Evolutionary conservation across 495 filamentous ascomycete genomes (phyloP), one percentile per base, ranked within the genome.

Genomic region (Aspergillus leporis): DNA sequence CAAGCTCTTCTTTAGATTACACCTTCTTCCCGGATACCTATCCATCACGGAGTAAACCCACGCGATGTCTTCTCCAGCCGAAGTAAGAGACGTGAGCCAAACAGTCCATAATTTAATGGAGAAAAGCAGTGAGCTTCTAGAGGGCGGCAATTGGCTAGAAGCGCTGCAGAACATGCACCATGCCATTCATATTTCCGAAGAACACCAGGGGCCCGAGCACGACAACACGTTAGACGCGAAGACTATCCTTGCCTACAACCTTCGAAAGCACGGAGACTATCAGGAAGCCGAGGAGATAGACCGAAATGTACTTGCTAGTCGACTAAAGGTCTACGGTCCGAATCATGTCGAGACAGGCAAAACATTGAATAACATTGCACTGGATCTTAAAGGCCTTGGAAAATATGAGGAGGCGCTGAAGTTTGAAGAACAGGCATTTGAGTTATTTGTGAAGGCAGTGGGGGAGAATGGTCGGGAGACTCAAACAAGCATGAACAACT

Each of bases 371-470:
- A 55, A 55, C 18, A 25, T 55, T n/a, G 38, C 53, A 8, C 23
- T 55, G 12, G 53, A 55, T 30, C 40, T 55, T 5, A 55, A 55
- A 22, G 53, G 53, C 0, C 38, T 30, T n/a, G 53, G 38, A 3
- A 22, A 34, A 8, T 16, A 9, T 10, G 9, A 25, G 1, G 53
- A 55, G 23, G 53, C 38, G 3, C 9, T 55, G 6, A 12, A 55
- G 0, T 22, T 55, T 4, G 53, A 55, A 14, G 23, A 55, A 13
- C 23, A 55, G 28, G 22, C 38, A 14, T 18, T 55, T 10, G 32
- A 47, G 0, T n/a, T 55, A 12, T 30, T 46, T 40, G 3, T 55
- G 13, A 16, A 16, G 0, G 38, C 31, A n/a, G 16, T 47, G 13
- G 53, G 53, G 14, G 53, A 55, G 21, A 30, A 55, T 6, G 14